Percentiles rank a stretch among this genome's conserved stretches.
These are phyloP conservation scores for Cladosporium sp. DNA, from an alignment of 2,329 filamentous ascomycete species.

Conservation along the genomic window DNA sequence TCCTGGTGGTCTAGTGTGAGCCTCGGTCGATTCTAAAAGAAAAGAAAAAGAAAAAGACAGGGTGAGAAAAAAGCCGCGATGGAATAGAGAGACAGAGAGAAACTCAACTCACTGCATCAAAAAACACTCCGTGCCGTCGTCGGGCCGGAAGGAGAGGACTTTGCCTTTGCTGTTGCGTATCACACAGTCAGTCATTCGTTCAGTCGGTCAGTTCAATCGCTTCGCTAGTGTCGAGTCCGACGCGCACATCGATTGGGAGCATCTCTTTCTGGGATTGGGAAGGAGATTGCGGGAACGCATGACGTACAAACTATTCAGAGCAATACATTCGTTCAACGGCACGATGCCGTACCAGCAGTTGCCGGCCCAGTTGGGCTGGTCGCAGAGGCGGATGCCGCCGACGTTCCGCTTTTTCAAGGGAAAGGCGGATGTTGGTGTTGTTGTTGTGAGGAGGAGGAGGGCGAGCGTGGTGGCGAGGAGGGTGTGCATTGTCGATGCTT, in stretches of 20 bases:
- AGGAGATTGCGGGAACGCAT: too few relatives aligned
- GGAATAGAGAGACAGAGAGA: too few relatives aligned
- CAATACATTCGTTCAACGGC: constrained; percentile 30
- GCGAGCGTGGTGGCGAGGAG: neutral
- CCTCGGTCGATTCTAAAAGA: too few relatives aligned
- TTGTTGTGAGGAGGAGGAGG: too few relatives aligned
- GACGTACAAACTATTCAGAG: constrained; percentile 30
- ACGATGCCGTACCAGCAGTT: constrained; percentile 27
- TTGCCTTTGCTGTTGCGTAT: constrained; percentile 24
- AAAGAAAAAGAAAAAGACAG: too few relatives aligned
- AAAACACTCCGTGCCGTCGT: constrained; percentile 30
- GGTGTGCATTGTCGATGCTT: neutral
- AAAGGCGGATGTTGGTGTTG: neutral
- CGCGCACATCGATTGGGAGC: too few relatives aligned
- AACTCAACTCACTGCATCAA: constrained; percentile 36
- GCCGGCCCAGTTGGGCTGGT: constrained; percentile 30
- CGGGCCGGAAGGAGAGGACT: constrained; percentile 27
- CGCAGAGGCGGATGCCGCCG: constrained; percentile 37
- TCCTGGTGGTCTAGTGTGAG: too few relatives aligned
- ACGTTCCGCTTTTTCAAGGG: constrained; percentile 24
- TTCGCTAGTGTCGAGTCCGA: too few relatives aligned
- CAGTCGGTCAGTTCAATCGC: neutral
- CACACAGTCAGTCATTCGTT: neutral
- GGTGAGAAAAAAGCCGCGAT: too few relatives aligned
- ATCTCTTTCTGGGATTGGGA: too few relatives aligned